Percentiles rank a stretch among this genome's conserved stretches.
phyloP scores from a whole-genome alignment of 2,329 filamentous ascomycete genomes.

The Xylaria polymorpha region DNA sequence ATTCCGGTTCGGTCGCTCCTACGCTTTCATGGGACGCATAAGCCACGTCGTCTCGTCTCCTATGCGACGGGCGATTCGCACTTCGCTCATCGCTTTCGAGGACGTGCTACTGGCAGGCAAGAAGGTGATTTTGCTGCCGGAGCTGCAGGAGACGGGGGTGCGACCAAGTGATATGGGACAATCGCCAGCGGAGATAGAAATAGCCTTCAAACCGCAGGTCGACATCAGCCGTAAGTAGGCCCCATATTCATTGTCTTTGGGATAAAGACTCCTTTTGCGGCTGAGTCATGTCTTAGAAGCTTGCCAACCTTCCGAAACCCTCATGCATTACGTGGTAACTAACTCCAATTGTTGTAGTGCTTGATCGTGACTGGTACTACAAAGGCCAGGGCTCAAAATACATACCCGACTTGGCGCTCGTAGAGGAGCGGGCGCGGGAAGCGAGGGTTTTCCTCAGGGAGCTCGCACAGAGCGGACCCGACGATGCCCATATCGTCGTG shows the following conservation, averaged over 20 bases:
- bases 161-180: slow-evolving; percentile 80
- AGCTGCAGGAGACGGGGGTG: slow-evolving; percentile 80
- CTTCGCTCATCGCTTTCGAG: slow-evolving; percentile 75
- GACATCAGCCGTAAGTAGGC: slow-evolving; percentile 40
- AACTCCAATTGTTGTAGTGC: slow-evolving; percentile 47
- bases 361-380: slow-evolving; percentile 75
- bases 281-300: background rate
- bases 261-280: background rate
- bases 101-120: slow-evolving; percentile 57
- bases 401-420: slow-evolving; percentile 59
- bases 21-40: slow-evolving; percentile 70
- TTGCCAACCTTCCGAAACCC: background rate
- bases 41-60: slow-evolving; percentile 80
- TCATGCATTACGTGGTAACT: background rate
- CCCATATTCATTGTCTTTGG: background rate
- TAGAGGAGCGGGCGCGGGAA: slow-evolving; percentile 68
- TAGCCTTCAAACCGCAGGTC: slow-evolving; percentile 67
- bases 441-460: slow-evolving; percentile 64
- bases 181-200: slow-evolving; percentile 60
- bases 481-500: slow-evolving; percentile 74
- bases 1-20: slow-evolving; percentile 65
- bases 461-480: slow-evolving; percentile 51
- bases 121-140: slow-evolving; percentile 74
- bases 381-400: slow-evolving; percentile 64
- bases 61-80: slow-evolving; percentile 81